Evolutionary conservation across 139 green algal species (phyloP).

Genomic region (Chlamydomonas asymmetrica): DNA sequence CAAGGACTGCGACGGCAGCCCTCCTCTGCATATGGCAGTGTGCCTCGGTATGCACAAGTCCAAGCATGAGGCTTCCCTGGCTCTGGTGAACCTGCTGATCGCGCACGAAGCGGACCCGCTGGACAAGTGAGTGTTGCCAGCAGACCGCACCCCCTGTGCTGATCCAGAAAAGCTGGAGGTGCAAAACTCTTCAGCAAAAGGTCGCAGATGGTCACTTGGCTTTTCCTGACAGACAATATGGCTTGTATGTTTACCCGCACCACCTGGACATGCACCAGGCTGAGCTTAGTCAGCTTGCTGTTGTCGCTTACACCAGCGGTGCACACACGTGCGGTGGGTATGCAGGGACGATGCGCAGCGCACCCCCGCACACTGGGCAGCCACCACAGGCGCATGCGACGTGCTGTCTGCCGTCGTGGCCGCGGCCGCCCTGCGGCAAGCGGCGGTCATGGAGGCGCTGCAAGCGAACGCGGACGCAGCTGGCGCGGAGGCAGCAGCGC

Average conservation of each 20-base stretch:
- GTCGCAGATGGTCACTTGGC: background rate
- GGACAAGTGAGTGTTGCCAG: slow-evolving; percentile 17
- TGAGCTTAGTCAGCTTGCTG: background rate
- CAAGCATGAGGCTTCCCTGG: slow-evolving; percentile 14
- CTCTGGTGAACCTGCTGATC: slow-evolving; percentile 50
- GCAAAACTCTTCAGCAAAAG: background rate
- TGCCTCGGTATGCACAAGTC: slow-evolving; percentile 31
- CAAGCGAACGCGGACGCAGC: slow-evolving; percentile 9
- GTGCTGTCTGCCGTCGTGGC: slow-evolving; percentile 44
- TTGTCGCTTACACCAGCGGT: background rate
- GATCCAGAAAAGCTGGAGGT: background rate
- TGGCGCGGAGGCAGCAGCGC: slow-evolving; percentile 22
- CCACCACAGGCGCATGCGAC: slow-evolving; percentile 40
- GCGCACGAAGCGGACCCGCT: slow-evolving; percentile 41
- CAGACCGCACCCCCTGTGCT: no score
- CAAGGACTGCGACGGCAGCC: slow-evolving; percentile 66
- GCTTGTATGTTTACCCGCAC: no score
- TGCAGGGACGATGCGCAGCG: slow-evolving; percentile 73
- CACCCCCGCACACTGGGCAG: slow-evolving; percentile 81
- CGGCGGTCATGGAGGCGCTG: slow-evolving; percentile 9
- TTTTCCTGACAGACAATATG: no score
- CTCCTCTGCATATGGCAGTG: slow-evolving; percentile 66
- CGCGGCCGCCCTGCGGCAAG: background rate
- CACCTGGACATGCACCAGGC: no score
- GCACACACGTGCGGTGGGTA: background rate